Evolutionary conservation across 805 yeast species (phyloP), one percentile per base, ranked within the genome.

Genomic region (Yarrowia porcina): DNA sequence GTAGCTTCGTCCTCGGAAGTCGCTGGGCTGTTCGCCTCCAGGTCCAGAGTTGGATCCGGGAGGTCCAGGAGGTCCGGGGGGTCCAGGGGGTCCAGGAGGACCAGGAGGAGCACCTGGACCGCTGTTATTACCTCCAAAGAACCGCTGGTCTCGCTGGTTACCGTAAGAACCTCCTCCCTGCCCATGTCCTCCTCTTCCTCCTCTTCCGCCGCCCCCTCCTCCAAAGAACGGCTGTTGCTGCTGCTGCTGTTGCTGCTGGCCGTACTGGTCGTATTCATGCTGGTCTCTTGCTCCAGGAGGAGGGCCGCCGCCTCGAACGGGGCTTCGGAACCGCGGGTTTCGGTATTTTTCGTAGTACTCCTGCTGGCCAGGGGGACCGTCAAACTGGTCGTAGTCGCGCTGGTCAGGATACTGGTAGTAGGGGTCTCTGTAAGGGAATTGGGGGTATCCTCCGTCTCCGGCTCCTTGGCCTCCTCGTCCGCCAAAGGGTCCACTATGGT

Each of bases 381-480:
- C 59, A 52, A 36, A 52, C 44, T 52, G 59, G 44, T 52, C 59
- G 33, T 52, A 52, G 25, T 52, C 59, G 1, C 44, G 59, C 23
- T 52, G 44, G 32, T 36, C 59, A 33, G 59, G 59, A 44, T 52
- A 52, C 44, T 52, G 59, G 59, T 52, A 52, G 44, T 52, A 52
- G 33, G 59, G 59, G 28, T 52, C 59, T 36, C 59, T 52, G 44
- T 35, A 52, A 11, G 59, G 59, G 28, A 36, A 32, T 25, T 25
- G 21, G 23, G 59, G 59, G 44, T 52, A 52, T 52, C 59, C 59
- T 15, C 59, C 59, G 59, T 52, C 59, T 5, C 59, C 59, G 13
- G 39, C 39, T 25, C 50, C 50, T 2, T 15, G 42, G 11, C 57
- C 57, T 1, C 57, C 57, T 18, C 41, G 41, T 41, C 41, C 33